Conservation (phyloP, 805 yeast species). For the Yamadazyma paraphyllophila region DNA sequence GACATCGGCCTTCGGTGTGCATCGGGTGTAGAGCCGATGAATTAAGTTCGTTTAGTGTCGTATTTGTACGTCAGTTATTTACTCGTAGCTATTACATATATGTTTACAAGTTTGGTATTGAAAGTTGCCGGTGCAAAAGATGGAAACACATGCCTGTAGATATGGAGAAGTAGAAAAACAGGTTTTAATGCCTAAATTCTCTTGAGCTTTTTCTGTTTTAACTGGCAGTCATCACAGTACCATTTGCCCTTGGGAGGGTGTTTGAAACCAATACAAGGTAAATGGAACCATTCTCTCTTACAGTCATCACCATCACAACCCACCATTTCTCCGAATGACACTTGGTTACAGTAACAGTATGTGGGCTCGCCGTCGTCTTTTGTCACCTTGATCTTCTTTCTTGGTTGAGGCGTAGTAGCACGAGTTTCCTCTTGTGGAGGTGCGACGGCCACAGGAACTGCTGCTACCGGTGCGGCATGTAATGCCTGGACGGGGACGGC, state of each 20-base stretch:
- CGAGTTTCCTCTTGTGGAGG: conserved; percentile 12
- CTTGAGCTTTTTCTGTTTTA: conserved; percentile 28
- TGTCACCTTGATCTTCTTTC: conserved; percentile 19
- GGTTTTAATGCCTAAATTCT: too few species aligned
- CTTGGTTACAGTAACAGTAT: conserved; percentile 95
- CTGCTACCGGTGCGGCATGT: neutral
- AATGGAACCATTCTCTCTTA: conserved; percentile 92
- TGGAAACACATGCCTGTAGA: too few species aligned
- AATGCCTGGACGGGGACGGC: neutral
- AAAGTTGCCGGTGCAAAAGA: too few species aligned
- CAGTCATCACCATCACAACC: conserved; percentile 96
- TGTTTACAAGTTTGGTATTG: too few species aligned
- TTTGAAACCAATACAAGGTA: conserved; percentile 86
- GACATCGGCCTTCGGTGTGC: too few species aligned
- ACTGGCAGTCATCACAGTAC: conserved; percentile 44
- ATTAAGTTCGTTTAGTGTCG: too few species aligned
- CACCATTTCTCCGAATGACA: conserved; percentile 98
- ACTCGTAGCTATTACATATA: too few species aligned
- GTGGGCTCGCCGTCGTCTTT: conserved; percentile 60
- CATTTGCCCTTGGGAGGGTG: conserved; percentile 71
- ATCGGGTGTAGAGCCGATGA: too few species aligned
- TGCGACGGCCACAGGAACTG: neutral
- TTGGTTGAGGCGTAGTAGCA: conserved; percentile 18
- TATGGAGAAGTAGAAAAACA: too few species aligned
- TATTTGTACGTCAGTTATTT: too few species aligned